Evolutionary conservation across 257 asterid species (phyloP).

Genomic region (Solanum gandarillasii): DNA sequence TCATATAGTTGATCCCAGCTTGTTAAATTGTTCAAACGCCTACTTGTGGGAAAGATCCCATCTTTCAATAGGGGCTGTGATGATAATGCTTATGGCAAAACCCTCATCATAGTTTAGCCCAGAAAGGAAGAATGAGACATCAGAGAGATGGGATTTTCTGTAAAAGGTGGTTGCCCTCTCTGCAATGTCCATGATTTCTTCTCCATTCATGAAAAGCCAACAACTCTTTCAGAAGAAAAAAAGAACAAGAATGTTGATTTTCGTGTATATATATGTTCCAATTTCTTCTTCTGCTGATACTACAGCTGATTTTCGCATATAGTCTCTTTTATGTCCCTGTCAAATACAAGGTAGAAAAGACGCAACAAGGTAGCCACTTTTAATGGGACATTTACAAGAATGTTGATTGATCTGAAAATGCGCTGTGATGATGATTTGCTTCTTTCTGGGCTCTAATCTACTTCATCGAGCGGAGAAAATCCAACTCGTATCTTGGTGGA

Average conservation of each 20-base stretch:
- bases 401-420: background rate
- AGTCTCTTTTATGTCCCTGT: background rate
- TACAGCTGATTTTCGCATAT: background rate
- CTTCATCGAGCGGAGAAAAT: background rate
- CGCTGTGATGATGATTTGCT: background rate
- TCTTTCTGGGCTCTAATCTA: background rate
- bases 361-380: background rate
- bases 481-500: background rate
- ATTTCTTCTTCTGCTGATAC: background rate
- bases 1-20: background rate
- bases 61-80: background rate
- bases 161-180: slow-evolving; percentile 26
- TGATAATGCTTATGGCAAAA: background rate
- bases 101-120: background rate
- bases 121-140: background rate
- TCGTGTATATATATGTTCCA: background rate
- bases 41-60: background rate
- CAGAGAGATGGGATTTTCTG: slow-evolving; percentile 6
- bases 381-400: background rate
- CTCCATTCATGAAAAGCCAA: background rate
- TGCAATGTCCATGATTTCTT: slow-evolving; percentile 6
- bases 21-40: background rate
- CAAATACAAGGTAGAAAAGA: background rate
- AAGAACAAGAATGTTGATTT: background rate
- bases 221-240: background rate